These are phyloP conservation scores for Fusarium tricinctum DNA, from an alignment of 2,329 filamentous ascomycete species.

Conservation along the genomic window DNA sequence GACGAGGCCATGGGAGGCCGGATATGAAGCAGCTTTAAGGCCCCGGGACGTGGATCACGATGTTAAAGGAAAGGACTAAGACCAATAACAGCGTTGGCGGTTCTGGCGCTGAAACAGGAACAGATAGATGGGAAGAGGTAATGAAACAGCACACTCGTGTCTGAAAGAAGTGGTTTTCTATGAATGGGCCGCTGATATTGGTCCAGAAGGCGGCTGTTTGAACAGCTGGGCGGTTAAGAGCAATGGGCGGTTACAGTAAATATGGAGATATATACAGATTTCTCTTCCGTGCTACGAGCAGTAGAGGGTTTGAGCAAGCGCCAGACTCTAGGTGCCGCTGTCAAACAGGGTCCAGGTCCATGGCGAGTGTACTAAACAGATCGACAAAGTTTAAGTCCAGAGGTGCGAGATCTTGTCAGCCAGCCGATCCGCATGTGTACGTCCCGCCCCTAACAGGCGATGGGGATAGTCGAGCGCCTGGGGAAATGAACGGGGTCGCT, in stretches of 20 bases:
- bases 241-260: conserved; percentile 44
- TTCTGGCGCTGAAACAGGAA: conserved; percentile 51
- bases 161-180: conserved; percentile 59
- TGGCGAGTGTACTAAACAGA: conserved; percentile 6
- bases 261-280: background rate
- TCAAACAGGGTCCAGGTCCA: conserved; percentile 1
- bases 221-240: conserved; percentile 49
- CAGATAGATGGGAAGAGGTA: conserved; percentile 48
- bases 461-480: conserved; percentile 32
- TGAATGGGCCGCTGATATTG: conserved; percentile 65
- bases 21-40: conserved; percentile 53
- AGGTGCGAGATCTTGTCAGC: conserved; percentile 39
- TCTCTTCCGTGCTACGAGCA: conserved; percentile 24
- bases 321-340: conserved; percentile 26
- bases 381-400: conserved; percentile 6
- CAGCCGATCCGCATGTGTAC: conserved; percentile 45
- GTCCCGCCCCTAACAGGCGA: conserved; percentile 32
- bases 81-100: conserved; percentile 51
- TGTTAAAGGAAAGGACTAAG: conserved; percentile 40
- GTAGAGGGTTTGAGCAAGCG: conserved; percentile 47
- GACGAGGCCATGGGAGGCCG: conserved; percentile 46
- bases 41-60: conserved; percentile 43
- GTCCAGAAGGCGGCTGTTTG: conserved; percentile 64
- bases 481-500: conserved; percentile 49
- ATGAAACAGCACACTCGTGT: conserved; percentile 69